Conservation (phyloP, 495 filamentous ascomycete genomes). For the Aspergillus mulundensis region DNA sequence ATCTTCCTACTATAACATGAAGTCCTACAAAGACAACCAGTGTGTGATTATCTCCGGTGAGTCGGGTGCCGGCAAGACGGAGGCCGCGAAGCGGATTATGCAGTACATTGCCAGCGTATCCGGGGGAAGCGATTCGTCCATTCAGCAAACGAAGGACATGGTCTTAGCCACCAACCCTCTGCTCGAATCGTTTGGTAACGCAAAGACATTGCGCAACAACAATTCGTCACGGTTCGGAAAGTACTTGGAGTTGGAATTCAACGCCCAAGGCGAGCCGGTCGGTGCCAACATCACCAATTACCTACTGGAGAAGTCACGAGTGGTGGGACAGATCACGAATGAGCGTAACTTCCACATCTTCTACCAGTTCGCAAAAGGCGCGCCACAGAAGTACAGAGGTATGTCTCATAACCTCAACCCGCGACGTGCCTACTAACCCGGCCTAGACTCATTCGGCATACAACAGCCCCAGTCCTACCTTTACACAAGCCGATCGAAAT, state of each 20-base stretch:
- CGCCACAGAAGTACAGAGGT: constrained; percentile 77
- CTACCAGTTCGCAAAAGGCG: constrained; percentile 97
- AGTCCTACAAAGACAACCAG: constrained; percentile 97
- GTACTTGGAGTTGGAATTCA: constrained; percentile 97
- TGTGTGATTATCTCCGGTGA: constrained; percentile 99
- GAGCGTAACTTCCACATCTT: constrained; percentile 99
- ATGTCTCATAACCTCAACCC: constrained; percentile 10
- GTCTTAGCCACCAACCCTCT: constrained; percentile 96
- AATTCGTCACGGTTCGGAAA: constrained; percentile 98
- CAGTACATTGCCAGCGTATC: constrained; percentile 99
- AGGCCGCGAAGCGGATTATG: constrained; percentile 98
- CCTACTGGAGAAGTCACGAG: constrained; percentile 88
- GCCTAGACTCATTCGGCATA: constrained; percentile 72
- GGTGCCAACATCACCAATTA: constrained; percentile 99
- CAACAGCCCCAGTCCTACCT: constrained; percentile 89
- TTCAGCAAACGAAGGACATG: constrained; percentile 98
- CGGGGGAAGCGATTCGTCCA: constrained; percentile 81
- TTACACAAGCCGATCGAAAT: constrained; percentile 94
- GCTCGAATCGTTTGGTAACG: constrained; percentile 96
- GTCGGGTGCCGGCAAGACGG: constrained; percentile 98
- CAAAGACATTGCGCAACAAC: constrained; percentile 96
- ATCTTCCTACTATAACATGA: constrained; percentile 98
- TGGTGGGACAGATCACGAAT: constrained; percentile 91
- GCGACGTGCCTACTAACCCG: constrained; percentile 12
- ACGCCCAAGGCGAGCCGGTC: constrained; percentile 84